Evolutionary conservation across 768 basidiomycete species (phyloP).

Genomic region (Boletus subcaerulescens): DNA sequence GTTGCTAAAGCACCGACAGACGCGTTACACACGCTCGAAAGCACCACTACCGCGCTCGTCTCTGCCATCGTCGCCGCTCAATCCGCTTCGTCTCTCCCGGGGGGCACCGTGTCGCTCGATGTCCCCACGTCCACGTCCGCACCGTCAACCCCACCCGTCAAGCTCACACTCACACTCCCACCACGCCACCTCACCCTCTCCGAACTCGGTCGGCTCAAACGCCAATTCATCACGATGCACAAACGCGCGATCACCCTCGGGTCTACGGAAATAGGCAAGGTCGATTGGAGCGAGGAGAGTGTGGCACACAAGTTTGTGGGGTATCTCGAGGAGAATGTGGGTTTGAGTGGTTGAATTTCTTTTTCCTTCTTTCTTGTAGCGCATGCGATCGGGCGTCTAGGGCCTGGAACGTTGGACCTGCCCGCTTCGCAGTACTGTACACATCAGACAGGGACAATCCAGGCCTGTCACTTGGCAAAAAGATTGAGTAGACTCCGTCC

Average conservation of each 20-base stretch:
- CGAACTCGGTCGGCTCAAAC: constrained; percentile 84
- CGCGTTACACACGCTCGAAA: constrained; percentile 83
- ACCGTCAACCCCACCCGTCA: constrained; percentile 1
- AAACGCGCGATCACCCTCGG: constrained; percentile 86
- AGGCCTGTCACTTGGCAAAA: too few relatives aligned
- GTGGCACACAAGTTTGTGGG: constrained; percentile 66
- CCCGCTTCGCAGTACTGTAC: too few relatives aligned
- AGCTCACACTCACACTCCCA: constrained; percentile 57
- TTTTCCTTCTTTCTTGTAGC: too few relatives aligned
- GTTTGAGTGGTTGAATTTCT: constrained; percentile 20
- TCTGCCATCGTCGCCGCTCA: constrained; percentile 68
- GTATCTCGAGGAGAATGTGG: constrained; percentile 69
- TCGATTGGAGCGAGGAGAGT: constrained; percentile 75
- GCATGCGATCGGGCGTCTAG: too few relatives aligned
- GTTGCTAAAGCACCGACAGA: constrained; percentile 81
- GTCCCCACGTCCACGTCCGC: constrained; percentile 44
- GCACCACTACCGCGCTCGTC: constrained; percentile 67
- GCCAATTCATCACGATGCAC: constrained; percentile 89
- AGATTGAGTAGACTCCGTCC: too few relatives aligned
- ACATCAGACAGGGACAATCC: too few relatives aligned
- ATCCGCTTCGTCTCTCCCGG: constrained; percentile 42
- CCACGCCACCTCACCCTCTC: constrained; percentile 73
- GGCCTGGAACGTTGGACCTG: too few relatives aligned
- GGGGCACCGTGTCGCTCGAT: constrained; percentile 39
- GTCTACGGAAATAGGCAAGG: constrained; percentile 68